phyloP scores from a whole-genome alignment of 768 basidiomycete species.

The Leccinum pellstonianum region DNA sequence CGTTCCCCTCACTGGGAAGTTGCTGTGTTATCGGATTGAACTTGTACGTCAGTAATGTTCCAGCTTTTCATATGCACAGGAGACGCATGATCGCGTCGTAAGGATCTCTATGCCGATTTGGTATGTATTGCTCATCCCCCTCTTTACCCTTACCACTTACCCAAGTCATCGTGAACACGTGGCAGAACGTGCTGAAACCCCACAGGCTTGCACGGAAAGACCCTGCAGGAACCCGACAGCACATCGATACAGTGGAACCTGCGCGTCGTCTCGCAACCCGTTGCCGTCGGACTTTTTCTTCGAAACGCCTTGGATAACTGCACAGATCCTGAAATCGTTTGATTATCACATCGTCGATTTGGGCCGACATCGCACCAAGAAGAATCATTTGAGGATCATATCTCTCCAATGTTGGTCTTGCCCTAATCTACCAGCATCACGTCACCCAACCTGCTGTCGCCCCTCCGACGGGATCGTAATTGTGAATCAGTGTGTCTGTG shows the following conservation, averaged over 20 bases:
- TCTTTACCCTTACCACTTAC: slow-evolving; percentile 6
- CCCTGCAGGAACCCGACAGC: slow-evolving; percentile 18
- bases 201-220: slow-evolving; percentile 13
- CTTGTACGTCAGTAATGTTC: slow-evolving; percentile 6
- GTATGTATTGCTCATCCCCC: background rate
- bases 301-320: background rate
- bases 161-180: slow-evolving; percentile 7
- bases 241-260: slow-evolving; percentile 14
- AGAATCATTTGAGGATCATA: slow-evolving; percentile 6
- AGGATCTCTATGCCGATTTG: background rate
- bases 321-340: background rate
- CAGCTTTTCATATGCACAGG: slow-evolving; percentile 13
- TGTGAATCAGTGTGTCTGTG: slow-evolving; percentile 8
- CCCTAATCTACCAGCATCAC: background rate
- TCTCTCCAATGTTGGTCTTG: background rate
- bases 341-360: background rate
- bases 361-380: background rate
- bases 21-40: slow-evolving; percentile 3
- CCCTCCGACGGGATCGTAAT: slow-evolving; percentile 12
- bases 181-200: slow-evolving; percentile 1
- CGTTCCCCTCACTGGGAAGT: background rate
- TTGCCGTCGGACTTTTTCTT: slow-evolving; percentile 7
- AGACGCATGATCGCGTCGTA: background rate
- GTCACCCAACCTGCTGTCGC: background rate
- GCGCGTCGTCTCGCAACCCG: slow-evolving; percentile 15